Conservation (phyloP, 139 green algal genomes). For the Closterium sp. region DNA sequence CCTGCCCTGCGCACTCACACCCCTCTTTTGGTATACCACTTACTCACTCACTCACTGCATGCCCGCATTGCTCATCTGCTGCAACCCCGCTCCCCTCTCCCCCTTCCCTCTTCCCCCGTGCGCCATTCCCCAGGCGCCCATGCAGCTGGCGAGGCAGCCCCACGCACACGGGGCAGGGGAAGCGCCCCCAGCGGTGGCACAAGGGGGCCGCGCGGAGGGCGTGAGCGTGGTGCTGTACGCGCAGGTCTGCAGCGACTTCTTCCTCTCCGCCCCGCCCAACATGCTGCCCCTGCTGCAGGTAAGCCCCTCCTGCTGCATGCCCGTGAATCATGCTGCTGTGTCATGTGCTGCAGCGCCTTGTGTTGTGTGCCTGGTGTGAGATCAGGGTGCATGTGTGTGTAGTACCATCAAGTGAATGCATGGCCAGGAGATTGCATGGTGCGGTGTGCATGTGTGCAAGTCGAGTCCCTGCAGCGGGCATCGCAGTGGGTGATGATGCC, state of each 20-base stretch:
- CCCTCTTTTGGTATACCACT: neutral
- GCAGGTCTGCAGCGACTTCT: neutral
- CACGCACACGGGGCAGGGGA: neutral
- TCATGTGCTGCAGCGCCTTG: neutral
- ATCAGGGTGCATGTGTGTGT: too few relatives aligned
- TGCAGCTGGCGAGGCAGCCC: neutral
- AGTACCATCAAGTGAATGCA: too few relatives aligned
- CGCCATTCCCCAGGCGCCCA: neutral
- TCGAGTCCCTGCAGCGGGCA: too few relatives aligned
- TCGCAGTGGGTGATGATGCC: too few relatives aligned
- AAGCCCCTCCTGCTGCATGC: neutral
- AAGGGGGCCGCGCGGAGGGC: neutral
- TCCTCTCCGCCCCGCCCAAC: neutral
- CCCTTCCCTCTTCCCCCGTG: neutral
- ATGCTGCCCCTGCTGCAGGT: neutral
- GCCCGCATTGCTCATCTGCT: neutral
- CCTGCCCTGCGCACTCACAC: neutral
- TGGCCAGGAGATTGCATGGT: too few relatives aligned
- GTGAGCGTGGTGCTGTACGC: neutral
- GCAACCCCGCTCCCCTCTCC: neutral
- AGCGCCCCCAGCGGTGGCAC: neutral
- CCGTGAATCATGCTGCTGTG: neutral
- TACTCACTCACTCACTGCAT: neutral
- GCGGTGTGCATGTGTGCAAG: too few relatives aligned
- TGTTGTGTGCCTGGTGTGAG: neutral